phyloP scores from a whole-genome alignment of 2,329 filamentous ascomycete genomes.

The Arthrobotrys megalospora region DNA sequence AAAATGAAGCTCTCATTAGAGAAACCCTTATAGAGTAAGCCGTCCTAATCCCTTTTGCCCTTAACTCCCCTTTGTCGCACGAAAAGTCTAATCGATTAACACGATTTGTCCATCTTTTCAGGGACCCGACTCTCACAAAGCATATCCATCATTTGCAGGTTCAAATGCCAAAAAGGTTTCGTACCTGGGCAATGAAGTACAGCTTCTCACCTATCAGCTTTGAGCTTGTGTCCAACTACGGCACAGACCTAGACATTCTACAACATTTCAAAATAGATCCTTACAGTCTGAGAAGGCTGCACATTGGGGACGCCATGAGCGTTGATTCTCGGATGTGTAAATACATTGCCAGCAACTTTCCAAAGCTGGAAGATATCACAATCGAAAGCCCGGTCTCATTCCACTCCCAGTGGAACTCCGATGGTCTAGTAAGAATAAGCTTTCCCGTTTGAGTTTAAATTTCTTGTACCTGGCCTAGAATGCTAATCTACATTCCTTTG shows the following conservation, averaged over 20 bases:
- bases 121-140: constrained; percentile 52
- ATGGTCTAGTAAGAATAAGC: constrained; percentile 54
- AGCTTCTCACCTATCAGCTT: constrained; percentile 59
- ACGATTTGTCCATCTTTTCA: constrained; percentile 17
- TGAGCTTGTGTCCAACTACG: constrained; percentile 54
- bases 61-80: constrained; percentile 10
- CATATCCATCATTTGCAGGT: constrained; percentile 57
- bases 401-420: constrained; percentile 61
- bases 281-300: constrained; percentile 49
- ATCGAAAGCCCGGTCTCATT: constrained; percentile 61
- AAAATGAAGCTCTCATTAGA: constrained; percentile 58
- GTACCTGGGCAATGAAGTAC: constrained; percentile 60
- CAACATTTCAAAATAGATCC: constrained; percentile 60
- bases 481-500: constrained; percentile 42
- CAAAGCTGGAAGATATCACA: constrained; percentile 53
- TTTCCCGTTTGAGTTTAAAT: constrained; percentile 28
- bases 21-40: constrained; percentile 53
- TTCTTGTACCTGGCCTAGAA: constrained; percentile 22
- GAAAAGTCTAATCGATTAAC: constrained; percentile 24
- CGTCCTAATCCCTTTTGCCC: neutral
- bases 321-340: constrained; percentile 61
- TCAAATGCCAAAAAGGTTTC: constrained; percentile 60
- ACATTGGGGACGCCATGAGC: constrained; percentile 58
- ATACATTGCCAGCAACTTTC: constrained; percentile 58
- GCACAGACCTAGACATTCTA: constrained; percentile 56